Percentiles rank a stretch among this genome's conserved stretches.
Conservation (phyloP, 2,329 filamentous ascomycete species). For the Phyllosticta paracitricarpa region DNA sequence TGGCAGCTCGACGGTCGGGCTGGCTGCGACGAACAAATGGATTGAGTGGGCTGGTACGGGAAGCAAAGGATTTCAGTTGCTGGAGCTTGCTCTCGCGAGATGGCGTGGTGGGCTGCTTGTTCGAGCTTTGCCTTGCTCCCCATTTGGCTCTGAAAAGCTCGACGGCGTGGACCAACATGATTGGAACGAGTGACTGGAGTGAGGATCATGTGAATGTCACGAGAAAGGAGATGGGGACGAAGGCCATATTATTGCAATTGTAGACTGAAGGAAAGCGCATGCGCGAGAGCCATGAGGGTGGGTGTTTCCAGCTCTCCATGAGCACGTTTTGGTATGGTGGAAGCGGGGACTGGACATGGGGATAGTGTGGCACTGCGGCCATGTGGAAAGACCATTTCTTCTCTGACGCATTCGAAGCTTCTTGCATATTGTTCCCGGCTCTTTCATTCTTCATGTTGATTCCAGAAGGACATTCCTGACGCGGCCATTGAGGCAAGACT, state of each 20-base stretch:
- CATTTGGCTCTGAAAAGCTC: slow-evolving; percentile 3
- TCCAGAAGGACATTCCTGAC: too few relatives aligned
- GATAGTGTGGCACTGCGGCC: neutral
- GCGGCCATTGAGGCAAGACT: too few relatives aligned
- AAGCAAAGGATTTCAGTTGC: slow-evolving; percentile 5
- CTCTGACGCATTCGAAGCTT: neutral
- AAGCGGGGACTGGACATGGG: neutral
- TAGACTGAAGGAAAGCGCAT: neutral
- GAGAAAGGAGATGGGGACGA: neutral
- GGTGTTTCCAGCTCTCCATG: neutral
- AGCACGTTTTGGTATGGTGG: neutral
- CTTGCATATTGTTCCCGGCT: neutral
- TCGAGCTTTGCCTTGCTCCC: neutral
- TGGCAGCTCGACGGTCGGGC: neutral
- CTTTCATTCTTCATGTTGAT: neutral
- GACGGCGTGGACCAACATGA: neutral
- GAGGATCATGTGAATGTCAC: neutral
- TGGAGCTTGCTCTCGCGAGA: slow-evolving; percentile 3
- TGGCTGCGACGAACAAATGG: slow-evolving; percentile 3
- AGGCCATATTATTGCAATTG: neutral
- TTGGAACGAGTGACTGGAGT: neutral
- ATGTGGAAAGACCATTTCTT: neutral
- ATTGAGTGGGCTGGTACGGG: slow-evolving; percentile 5
- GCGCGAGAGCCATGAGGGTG: neutral
- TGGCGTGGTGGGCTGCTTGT: slow-evolving; percentile 1